Evolutionary conservation across 306 rosid genomes (phyloP).

Genomic region (peach (Prunus persica)): Prunus_persica_NCBIv2 NC_034009.1:773501-774000

Average conservation of each 20-base stretch:
- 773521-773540: conserved; percentile 66
- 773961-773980: conserved; percentile 68
- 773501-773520: conserved; percentile 44
- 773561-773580: conserved; percentile 78
- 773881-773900: conserved; percentile 75
- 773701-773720: conserved; percentile 43
- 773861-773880: conserved; percentile 63
- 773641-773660: conserved; percentile 41
- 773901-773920: conserved; percentile 76
- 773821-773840: conserved; percentile 25
- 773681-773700: conserved; percentile 40
- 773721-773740: conserved; percentile 50
- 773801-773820: conserved; percentile 48
- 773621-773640: conserved; percentile 40
- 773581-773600: conserved; percentile 64
- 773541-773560: conserved; percentile 75
- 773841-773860: conserved; percentile 67
- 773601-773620: conserved; percentile 46
- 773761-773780: conserved; percentile 43
- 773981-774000: conserved; percentile 68
- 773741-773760: conserved; percentile 49
- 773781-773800: conserved; percentile 55
- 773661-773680: conserved; percentile 44
- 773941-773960: conserved; percentile 94
- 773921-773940: conserved; percentile 91